These are phyloP conservation scores for Kalanchoe fedtschenkoi DNA, from an alignment of 164 flowering plant genomes.

Conservation along the genomic window DNA sequence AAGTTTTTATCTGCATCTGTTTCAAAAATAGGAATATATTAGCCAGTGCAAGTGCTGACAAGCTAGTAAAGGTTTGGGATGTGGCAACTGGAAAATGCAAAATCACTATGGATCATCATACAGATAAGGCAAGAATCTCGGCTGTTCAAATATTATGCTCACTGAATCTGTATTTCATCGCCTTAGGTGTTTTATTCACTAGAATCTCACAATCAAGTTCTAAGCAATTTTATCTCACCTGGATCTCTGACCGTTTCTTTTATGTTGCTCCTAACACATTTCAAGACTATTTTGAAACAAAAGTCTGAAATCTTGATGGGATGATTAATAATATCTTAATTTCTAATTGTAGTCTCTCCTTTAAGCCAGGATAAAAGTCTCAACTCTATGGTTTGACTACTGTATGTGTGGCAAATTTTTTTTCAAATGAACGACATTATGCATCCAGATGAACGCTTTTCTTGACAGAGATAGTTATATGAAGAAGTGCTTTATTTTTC, in stretches of 20 bases:
- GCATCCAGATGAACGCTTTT: background rate
- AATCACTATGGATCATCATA: slow-evolving; percentile 72
- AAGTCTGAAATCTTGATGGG: too few species aligned
- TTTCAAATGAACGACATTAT: background rate
- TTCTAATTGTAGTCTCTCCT: too few species aligned
- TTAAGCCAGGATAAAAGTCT: too few species aligned
- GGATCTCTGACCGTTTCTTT: too few species aligned
- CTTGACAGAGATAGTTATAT: background rate
- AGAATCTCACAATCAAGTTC: background rate
- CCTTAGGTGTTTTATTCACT: background rate
- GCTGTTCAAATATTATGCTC: background rate
- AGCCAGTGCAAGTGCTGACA: slow-evolving; percentile 96
- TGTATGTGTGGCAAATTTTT: background rate
- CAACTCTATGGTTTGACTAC: too few species aligned
- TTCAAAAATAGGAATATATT: slow-evolving; percentile 57
- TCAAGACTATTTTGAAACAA: too few species aligned
- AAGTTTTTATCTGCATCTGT: slow-evolving; percentile 1
- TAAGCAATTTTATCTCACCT: too few species aligned
- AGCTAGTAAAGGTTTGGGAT: slow-evolving; percentile 87
- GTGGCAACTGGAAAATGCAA: slow-evolving; percentile 59
- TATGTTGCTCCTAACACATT: too few species aligned
- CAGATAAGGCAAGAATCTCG: slow-evolving; percentile 59
- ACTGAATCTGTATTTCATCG: too few species aligned
- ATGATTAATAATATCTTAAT: too few species aligned
- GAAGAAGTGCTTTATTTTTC: too few species aligned